Conservation (phyloP, 2,329 filamentous ascomycete genomes). For the Colletotrichum eleusines region DNA sequence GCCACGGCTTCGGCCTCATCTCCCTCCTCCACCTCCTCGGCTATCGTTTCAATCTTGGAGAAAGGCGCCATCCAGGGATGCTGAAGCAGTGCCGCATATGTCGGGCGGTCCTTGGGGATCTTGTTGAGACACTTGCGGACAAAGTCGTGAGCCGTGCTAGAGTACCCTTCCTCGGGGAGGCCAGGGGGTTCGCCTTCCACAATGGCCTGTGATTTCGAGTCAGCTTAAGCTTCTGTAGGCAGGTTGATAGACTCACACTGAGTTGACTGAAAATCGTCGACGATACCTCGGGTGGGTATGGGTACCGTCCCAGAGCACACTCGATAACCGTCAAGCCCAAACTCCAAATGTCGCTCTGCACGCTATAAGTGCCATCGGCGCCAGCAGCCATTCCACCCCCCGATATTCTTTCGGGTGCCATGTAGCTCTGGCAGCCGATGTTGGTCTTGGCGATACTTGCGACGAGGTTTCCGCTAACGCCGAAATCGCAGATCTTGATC, state of each 20-base stretch:
- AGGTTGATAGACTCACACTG: slow-evolving; percentile 73
- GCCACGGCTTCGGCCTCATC: slow-evolving; percentile 60
- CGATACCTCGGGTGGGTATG: slow-evolving; percentile 96
- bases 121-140: slow-evolving; percentile 93
- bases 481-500: slow-evolving; percentile 98
- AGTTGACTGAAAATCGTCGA: slow-evolving; percentile 99
- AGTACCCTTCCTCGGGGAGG: slow-evolving; percentile 83
- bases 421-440: slow-evolving; percentile 98
- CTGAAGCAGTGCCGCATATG: slow-evolving; percentile 88
- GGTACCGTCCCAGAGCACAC: slow-evolving; percentile 93
- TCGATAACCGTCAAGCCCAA: slow-evolving; percentile 95
- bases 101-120: slow-evolving; percentile 90
- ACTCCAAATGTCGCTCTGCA: slow-evolving; percentile 98
- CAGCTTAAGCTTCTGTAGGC: slow-evolving; percentile 36
- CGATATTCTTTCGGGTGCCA: slow-evolving; percentile 96
- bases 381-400: slow-evolving; percentile 83
- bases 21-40: slow-evolving; percentile 76
- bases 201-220: slow-evolving; percentile 76
- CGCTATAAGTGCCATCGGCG: slow-evolving; percentile 90
- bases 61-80: slow-evolving; percentile 88
- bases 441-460: slow-evolving; percentile 99
- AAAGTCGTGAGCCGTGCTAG: slow-evolving; percentile 84
- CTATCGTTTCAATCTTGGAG: slow-evolving; percentile 80
- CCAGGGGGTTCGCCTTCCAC: slow-evolving; percentile 96
- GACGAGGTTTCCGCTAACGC: slow-evolving; percentile 95